phyloP scores from a whole-genome alignment of 225 moss, liverwort and hornwort genomes.

The Polytrichum formosum region DNA sequence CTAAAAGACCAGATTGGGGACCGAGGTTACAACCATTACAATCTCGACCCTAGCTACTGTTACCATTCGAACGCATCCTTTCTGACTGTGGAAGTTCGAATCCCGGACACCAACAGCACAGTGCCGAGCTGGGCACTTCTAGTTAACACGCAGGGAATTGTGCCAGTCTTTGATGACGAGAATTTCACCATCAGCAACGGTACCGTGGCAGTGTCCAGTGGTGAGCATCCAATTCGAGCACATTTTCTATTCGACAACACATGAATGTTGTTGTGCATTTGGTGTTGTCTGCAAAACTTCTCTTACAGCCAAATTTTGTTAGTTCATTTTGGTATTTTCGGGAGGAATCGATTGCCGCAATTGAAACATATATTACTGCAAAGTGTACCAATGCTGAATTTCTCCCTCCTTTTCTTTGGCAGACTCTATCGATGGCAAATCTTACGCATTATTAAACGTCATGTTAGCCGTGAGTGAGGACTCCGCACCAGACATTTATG shows the following conservation, averaged over 20 bases:
- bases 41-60: not conserved
- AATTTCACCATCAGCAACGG: not conserved
- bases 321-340: too few species aligned
- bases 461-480: not conserved
- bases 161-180: not conserved
- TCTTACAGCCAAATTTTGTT: too few species aligned
- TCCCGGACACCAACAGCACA: not conserved
- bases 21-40: not conserved
- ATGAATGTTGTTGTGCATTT: too few species aligned
- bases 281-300: too few species aligned
- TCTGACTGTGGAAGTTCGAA: conserved; percentile 1
- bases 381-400: too few species aligned
- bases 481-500: not conserved
- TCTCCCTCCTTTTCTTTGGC: not conserved
- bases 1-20: not conserved
- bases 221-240: not conserved
- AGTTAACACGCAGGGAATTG: conserved; percentile 1
- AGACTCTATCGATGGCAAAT: not conserved
- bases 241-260: too few species aligned
- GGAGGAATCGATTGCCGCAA: too few species aligned
- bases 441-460: conserved; percentile 3
- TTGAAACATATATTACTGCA: too few species aligned
- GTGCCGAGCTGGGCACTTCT: conserved; percentile 1
- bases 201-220: not conserved
- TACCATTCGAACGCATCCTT: not conserved